Conservation (phyloP, 2,329 filamentous ascomycete genomes). For the Coniochaeta hoffmannii region DNA sequence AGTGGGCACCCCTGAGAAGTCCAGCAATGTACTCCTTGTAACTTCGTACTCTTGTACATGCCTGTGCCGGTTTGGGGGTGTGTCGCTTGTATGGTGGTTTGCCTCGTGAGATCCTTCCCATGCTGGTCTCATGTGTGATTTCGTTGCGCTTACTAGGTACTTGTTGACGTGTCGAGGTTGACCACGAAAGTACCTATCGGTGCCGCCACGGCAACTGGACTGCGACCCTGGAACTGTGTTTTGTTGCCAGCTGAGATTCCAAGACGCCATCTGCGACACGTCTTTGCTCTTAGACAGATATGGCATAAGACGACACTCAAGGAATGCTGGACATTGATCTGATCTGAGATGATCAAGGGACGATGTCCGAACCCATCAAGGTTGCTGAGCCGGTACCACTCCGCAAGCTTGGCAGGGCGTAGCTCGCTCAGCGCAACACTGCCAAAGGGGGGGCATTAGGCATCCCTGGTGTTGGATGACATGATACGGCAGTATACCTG, state of each 20-base stretch:
- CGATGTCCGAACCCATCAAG: background rate
- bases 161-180: background rate
- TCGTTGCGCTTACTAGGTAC: background rate
- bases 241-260: too few relatives aligned
- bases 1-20: background rate
- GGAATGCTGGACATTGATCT: background rate
- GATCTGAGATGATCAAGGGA: background rate
- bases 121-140: background rate
- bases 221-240: background rate
- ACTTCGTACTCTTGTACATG: background rate
- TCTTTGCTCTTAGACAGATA: too few relatives aligned
- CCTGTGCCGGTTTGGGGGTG: background rate
- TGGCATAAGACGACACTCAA: background rate
- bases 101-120: background rate
- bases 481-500: background rate
- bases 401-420: background rate
- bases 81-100: background rate
- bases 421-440: background rate
- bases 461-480: background rate
- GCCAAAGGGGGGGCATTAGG: background rate
- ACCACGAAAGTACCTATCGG: background rate
- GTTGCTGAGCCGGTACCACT: background rate
- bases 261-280: too few relatives aligned
- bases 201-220: background rate
- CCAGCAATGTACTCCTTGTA: background rate